Evolutionary conservation across 1,139 yeast species (phyloP), one percentile per base, ranked within the genome.

Genomic region (Suhomyces chickasaworum): DNA sequence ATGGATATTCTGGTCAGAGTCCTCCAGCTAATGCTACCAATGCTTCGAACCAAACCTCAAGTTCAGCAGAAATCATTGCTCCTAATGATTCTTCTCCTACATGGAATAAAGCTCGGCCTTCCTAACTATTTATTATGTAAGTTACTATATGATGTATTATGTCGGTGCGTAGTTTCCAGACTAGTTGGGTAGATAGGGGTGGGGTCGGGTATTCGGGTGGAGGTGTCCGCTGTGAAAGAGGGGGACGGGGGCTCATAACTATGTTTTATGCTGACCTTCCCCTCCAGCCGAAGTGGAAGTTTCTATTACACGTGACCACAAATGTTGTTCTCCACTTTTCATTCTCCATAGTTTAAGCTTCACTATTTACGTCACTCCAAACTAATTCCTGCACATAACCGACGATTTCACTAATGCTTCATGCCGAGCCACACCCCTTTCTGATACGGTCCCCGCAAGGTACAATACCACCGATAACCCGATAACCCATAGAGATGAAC

Each of bases 1-100:
- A 53, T 20, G 53, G 54, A 16, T 37, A 25, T n/a, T 37, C 39
- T 17, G 17, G 32, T 5, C 39, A 37, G 2, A 25, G 23, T 16
- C 39, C 32, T 23, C 39, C 39, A 15, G n/a, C 37, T 3, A 7
- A 35, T 12, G 2, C 32, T 6, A 29, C 17, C 17, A 3, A 13
- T 8, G 17, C 10, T 29, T 9, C 17, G 10, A 13, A 29, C 32
- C 32, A 12, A 6, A 13, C 32, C 7, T 29, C 32, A 8, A 29
- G 10, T 9, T 29, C 32, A 7, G 17, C 17, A 17, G 15, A 29
- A 3, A 9, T 29, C 9, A 9, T 3, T 13, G 32, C 13, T 17
- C 32, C 32, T 2, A 30, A 41, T n/a, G 25, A n/a, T 13, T 21
- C 37, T 6, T 9, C 37, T 18, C 22, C 31, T 10, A 6, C 41